Conservation (phyloP, 202 grass and related monocot genomes). For the Musa balbisiana region DNA sequence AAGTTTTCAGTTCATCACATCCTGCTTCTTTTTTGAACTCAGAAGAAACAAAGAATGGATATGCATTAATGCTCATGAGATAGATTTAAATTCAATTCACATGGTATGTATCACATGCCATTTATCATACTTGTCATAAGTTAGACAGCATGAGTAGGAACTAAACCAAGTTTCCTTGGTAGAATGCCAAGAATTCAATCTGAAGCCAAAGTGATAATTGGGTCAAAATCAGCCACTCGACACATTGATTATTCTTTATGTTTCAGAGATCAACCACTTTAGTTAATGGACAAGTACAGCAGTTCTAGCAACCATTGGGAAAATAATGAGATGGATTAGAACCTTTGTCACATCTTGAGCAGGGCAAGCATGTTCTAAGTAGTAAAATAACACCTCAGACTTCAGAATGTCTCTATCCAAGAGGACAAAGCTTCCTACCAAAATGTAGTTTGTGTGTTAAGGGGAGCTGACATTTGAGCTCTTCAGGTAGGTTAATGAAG, state of each 20-base stretch:
- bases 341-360: slow-evolving; percentile 2
- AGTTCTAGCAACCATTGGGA: neutral
- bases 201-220: no score
- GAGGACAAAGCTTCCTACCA: slow-evolving; percentile 4
- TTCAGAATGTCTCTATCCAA: neutral
- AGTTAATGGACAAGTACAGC: neutral
- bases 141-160: no score
- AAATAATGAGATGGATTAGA: neutral
- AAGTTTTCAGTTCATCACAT: neutral
- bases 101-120: neutral
- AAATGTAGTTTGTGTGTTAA: neutral
- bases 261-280: no score
- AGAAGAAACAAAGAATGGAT: no score
- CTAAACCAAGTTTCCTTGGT: no score
- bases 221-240: no score
- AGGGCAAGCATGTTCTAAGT: neutral
- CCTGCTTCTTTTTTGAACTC: neutral
- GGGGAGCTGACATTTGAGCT: neutral
- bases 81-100: neutral
- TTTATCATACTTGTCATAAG: neutral
- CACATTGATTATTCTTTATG: neutral
- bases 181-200: no score
- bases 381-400: slow-evolving; percentile 7
- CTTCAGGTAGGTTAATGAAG: neutral
- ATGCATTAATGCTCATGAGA: neutral